Percentiles rank a stretch among this genome's conserved stretches.
phyloP scores from a whole-genome alignment of 495 filamentous ascomycete genomes.

The Lepraria neglecta region DNA sequence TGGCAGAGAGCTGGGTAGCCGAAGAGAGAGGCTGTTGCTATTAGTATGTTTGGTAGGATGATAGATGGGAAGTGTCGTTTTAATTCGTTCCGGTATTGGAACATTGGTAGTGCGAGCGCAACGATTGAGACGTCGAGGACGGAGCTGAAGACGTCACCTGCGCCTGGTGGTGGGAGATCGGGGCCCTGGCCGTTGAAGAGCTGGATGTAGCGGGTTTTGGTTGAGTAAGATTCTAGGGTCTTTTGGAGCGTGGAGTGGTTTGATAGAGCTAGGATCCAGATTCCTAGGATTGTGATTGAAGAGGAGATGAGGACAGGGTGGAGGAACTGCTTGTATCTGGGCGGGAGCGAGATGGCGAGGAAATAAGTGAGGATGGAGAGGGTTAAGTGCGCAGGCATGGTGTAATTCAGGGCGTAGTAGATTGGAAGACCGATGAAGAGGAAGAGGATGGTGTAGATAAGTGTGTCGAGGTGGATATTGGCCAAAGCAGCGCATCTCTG shows the following conservation, averaged over 20 bases:
- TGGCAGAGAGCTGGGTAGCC: slow-evolving; percentile 45
- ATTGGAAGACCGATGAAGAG: slow-evolving; percentile 44
- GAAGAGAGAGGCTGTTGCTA: slow-evolving; percentile 45
- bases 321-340: slow-evolving; percentile 38
- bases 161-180: slow-evolving; percentile 36
- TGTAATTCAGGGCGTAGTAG: slow-evolving; percentile 45
- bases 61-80: slow-evolving; percentile 43
- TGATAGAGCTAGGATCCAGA: slow-evolving; percentile 44
- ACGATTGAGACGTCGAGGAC: slow-evolving; percentile 49
- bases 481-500: slow-evolving; percentile 41
- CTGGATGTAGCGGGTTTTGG: slow-evolving; percentile 40
- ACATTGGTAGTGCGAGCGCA: slow-evolving; percentile 50
- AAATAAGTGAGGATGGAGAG: slow-evolving; percentile 47
- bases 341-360: slow-evolving; percentile 41
- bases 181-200: slow-evolving; percentile 35
- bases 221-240: slow-evolving; percentile 40
- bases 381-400: slow-evolving; percentile 48
- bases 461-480: slow-evolving; percentile 37
- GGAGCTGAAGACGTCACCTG: slow-evolving; percentile 45
- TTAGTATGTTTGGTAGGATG: slow-evolving; percentile 40
- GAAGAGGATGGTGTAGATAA: slow-evolving; percentile 39
- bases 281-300: slow-evolving; percentile 37
- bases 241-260: slow-evolving; percentile 30
- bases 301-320: slow-evolving; percentile 50
- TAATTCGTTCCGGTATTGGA: slow-evolving; percentile 46